Percentiles rank a stretch among this genome's conserved stretches.
Conservation (phyloP, 805 yeast genomes). For the Ogataea trehalophila region DNA sequence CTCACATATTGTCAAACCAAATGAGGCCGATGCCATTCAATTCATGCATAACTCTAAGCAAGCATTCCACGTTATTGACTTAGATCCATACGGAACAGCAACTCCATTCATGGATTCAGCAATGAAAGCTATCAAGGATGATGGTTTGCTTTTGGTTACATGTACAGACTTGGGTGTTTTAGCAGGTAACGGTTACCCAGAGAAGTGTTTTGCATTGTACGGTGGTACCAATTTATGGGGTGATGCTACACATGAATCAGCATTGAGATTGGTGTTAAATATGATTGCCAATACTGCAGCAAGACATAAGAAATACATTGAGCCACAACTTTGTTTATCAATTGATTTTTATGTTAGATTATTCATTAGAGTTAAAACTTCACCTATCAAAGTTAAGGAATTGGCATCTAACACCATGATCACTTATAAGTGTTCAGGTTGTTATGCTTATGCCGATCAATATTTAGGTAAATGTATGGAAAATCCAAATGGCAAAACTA, state of each 20-base stretch:
- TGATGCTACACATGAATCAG: constrained; percentile 91
- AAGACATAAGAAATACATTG: constrained; percentile 78
- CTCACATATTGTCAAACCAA: constrained; percentile 51
- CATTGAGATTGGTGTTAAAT: constrained; percentile 75
- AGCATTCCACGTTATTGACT: constrained; percentile 78
- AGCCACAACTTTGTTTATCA: constrained; percentile 79
- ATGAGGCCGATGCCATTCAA: constrained; percentile 87
- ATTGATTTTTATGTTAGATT: constrained; percentile 92
- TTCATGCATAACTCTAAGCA: constrained; percentile 57
- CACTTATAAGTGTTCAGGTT: constrained; percentile 81
- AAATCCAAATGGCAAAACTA: constrained; percentile 17
- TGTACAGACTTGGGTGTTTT: constrained; percentile 95
- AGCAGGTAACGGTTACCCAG: constrained; percentile 96
- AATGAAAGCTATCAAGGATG: constrained; percentile 74
- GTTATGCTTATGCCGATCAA: constrained; percentile 70
- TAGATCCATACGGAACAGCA: constrained; percentile 98
- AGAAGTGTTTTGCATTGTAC: constrained; percentile 89
- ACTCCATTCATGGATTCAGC: constrained; percentile 95
- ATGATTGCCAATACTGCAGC: constrained; percentile 82
- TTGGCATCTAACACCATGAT: constrained; percentile 73
- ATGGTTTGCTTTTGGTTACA: constrained; percentile 82
- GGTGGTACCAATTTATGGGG: constrained; percentile 88
- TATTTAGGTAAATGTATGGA: constrained; percentile 61
- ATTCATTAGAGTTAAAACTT: constrained; percentile 69
- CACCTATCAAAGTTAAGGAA: constrained; percentile 79